Evolutionary conservation across 441 rosid species (phyloP), one percentile per base, ranked within the genome.

Genomic region (Erysimum cheiri): DNA sequence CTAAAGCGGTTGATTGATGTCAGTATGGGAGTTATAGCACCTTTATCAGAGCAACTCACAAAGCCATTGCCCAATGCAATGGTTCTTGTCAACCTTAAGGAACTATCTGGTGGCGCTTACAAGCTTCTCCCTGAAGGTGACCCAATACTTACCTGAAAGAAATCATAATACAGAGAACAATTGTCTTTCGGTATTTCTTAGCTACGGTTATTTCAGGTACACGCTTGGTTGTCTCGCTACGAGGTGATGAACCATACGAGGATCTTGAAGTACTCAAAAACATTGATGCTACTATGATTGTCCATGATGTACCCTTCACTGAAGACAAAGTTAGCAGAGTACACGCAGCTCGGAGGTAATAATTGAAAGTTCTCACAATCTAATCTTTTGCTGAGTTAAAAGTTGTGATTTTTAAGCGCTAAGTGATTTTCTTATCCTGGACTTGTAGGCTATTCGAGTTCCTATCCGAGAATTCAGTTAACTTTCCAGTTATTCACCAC

Each of bases 51-150:
- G 81, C 98, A 94, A 78, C 87, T 94, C 50, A 94, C 91, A 35
- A 94, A 91, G 79, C 97, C 98, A 26, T 79, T 94, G 69, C 96
- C 97, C 49, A 83, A 91, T 72, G 97, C 98, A 61, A 83, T 94
- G 87, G 93, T 79, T 81, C 89, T 94, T 64, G 96, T 91, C 69
- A 91, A 87, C 80, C 95, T 91, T 36, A 91, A 89, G 80, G 98
- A 94, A 77, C 72, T 91, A 71, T 77, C 92, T 67, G 82, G 90
- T 26, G 92, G 96, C 46, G 98, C 90, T 79, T 78, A 84, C 88
- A 94, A 88, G 84, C 97, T 94, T 81, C 78, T 94, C 83, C 96
- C 97, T 48, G 92, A 87, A 87, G 98, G 98, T 93, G 50, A 57
- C 47, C 74, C 59, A 52, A 36, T 50, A 35, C 58, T 63, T 71